Conservation (phyloP, 768 basidiomycete genomes). For the Pseudohyphozyma bogoriensis region DNA sequence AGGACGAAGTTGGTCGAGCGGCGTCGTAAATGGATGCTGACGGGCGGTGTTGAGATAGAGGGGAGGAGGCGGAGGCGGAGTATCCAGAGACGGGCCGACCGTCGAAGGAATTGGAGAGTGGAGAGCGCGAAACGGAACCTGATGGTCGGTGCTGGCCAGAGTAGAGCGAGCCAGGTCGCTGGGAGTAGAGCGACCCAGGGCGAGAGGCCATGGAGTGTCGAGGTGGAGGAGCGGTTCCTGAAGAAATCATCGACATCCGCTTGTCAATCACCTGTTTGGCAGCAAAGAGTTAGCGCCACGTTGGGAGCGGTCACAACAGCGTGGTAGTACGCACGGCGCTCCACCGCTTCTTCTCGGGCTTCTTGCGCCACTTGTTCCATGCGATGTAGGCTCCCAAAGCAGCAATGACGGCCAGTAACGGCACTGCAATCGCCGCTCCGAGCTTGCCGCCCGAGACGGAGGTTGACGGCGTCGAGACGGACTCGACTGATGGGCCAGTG, state of each 20-base stretch:
- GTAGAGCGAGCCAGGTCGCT: constrained; percentile 15
- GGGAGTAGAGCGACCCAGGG: constrained; percentile 5
- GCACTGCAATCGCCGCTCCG: constrained; percentile 22
- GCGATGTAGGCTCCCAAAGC: constrained; percentile 8
- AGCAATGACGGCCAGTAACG: constrained; percentile 5
- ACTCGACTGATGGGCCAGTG: constrained; percentile 26
- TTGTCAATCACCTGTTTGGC: constrained; percentile 24
- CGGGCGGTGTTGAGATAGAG: not conserved
- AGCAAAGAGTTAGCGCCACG: not conserved
- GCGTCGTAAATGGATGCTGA: too few relatives aligned
- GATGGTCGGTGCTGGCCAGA: constrained; percentile 1
- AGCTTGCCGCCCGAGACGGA: constrained; percentile 15
- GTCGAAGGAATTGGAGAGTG: constrained; percentile 14
- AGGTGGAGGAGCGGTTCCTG: constrained; percentile 23
- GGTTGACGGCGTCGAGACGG: constrained; percentile 7
- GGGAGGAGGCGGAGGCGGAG: constrained; percentile 4
- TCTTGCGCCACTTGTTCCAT: constrained; percentile 10
- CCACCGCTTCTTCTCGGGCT: constrained; percentile 22
- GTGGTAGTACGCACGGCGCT: constrained; percentile 13
- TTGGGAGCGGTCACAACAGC: not conserved
- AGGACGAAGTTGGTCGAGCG: too few relatives aligned
- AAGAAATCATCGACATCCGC: constrained; percentile 30
- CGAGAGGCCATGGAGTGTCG: constrained; percentile 20
- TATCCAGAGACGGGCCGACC: constrained; percentile 19
- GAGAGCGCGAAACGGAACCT: too few relatives aligned